Percentiles rank a stretch among this genome's conserved stretches.
Conservation (phyloP, 495 filamentous ascomycete genomes). For the Glonium stellatum region DNA sequence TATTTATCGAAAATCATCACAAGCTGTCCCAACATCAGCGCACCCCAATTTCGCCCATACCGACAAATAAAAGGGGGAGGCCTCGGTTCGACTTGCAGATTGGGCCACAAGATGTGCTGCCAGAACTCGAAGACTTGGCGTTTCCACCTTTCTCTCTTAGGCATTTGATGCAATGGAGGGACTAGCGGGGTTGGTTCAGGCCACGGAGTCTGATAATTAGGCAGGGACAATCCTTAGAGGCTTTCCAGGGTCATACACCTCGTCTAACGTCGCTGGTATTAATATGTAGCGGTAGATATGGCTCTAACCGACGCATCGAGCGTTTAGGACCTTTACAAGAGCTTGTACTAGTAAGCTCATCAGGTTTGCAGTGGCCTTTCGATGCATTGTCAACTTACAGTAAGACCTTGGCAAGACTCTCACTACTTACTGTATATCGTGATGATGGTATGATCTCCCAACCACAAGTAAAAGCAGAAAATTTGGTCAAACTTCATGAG, state of each 20-base stretch:
- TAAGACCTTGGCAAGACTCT: neutral
- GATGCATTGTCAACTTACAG: neutral
- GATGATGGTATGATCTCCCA: neutral
- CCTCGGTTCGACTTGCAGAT: too few species aligned
- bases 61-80: too few species aligned
- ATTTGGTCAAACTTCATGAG: neutral
- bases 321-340: neutral
- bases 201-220: too few species aligned
- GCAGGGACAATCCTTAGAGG: neutral
- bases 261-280: neutral
- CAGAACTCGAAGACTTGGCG: too few species aligned
- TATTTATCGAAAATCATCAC: too few species aligned
- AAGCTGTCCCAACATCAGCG: too few species aligned
- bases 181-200: too few species aligned
- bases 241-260: neutral
- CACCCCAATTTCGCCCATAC: too few species aligned
- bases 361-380: neutral
- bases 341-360: neutral
- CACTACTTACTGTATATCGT: neutral
- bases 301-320: neutral
- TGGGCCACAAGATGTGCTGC: too few species aligned
- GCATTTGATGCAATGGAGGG: too few species aligned
- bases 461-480: neutral
- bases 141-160: too few species aligned
- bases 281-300: neutral